Conservation (phyloP, 805 yeast genomes). For the Cyberlindnera veronae region DNA sequence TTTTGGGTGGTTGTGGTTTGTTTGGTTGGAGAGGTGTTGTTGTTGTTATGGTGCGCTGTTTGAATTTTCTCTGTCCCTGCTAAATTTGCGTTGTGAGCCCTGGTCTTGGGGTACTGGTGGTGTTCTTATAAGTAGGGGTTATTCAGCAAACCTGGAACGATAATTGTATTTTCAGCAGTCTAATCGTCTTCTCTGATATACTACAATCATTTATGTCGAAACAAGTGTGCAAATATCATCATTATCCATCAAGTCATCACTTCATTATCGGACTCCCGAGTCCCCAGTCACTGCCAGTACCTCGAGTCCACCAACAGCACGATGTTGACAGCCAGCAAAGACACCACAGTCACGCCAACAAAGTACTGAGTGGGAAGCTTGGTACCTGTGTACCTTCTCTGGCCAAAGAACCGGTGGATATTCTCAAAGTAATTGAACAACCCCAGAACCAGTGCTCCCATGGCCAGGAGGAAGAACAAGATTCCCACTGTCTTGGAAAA, state of each 20-base stretch:
- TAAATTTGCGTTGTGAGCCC: neutral
- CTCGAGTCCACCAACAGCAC: slow-evolving; percentile 16
- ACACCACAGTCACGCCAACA: slow-evolving; percentile 6
- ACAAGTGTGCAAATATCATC: no score
- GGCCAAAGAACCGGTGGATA: slow-evolving; percentile 15
- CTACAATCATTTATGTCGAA: no score
- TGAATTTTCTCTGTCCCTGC: neutral
- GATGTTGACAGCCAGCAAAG: slow-evolving; percentile 17
- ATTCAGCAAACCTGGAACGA: no score
- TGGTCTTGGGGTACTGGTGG: neutral
- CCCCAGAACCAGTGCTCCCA: slow-evolving; percentile 16
- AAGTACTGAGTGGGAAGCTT: slow-evolving; percentile 13
- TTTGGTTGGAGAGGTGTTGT: neutral
- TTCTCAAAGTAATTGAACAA: slow-evolving; percentile 22
- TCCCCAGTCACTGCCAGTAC: slow-evolving; percentile 5
- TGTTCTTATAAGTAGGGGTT: no score
- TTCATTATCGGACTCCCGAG: no score
- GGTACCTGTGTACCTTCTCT: slow-evolving; percentile 13
- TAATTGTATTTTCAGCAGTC: no score
- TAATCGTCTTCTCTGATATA: no score
- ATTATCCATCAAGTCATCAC: no score
- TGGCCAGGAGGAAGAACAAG: slow-evolving; percentile 13
- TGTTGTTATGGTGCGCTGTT: neutral
- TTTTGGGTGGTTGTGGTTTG: neutral
- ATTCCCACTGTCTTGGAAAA: slow-evolving; percentile 16